Percentiles rank a stretch among this genome's conserved stretches.
Evolutionary conservation across 768 basidiomycete genomes (phyloP).

Genomic region (Leccinum uliginosum): DNA sequence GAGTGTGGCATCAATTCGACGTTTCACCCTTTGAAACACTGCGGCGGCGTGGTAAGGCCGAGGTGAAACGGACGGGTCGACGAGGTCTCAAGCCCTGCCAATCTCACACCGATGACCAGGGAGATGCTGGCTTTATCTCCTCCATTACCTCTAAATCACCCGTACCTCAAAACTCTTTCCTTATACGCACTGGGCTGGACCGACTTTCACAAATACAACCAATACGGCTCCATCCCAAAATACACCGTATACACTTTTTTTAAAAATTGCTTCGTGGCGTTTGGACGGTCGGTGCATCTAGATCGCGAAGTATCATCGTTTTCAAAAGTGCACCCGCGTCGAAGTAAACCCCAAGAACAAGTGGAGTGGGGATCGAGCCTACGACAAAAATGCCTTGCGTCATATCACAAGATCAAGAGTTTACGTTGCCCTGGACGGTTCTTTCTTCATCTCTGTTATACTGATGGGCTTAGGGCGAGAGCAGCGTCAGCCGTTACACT

Average conservation of each 20-base stretch:
- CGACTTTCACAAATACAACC: not conserved
- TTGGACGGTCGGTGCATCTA: not conserved
- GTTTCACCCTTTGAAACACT: not conserved
- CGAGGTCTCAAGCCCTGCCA: not conserved
- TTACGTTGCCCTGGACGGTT: too few species aligned
- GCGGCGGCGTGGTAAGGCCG: not conserved
- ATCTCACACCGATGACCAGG: not conserved
- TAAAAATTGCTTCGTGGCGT: not conserved
- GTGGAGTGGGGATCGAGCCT: not conserved
- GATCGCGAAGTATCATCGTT: not conserved
- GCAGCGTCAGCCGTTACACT: not conserved
- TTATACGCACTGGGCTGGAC: not conserved
- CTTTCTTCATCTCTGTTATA: too few species aligned
- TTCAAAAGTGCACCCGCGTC: conserved; percentile 3
- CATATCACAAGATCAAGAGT: not conserved
- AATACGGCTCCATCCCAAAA: not conserved
- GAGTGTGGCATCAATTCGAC: not conserved
- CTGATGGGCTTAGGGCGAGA: too few species aligned
- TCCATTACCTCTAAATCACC: not conserved
- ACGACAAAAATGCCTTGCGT: not conserved
- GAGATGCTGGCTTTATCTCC: not conserved
- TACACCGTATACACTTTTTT: not conserved
- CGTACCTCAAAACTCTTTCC: not conserved
- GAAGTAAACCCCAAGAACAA: not conserved
- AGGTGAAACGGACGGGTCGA: not conserved